Conservation (phyloP, 805 yeast species). For the Wickerhamomyces queroliae region DNA sequence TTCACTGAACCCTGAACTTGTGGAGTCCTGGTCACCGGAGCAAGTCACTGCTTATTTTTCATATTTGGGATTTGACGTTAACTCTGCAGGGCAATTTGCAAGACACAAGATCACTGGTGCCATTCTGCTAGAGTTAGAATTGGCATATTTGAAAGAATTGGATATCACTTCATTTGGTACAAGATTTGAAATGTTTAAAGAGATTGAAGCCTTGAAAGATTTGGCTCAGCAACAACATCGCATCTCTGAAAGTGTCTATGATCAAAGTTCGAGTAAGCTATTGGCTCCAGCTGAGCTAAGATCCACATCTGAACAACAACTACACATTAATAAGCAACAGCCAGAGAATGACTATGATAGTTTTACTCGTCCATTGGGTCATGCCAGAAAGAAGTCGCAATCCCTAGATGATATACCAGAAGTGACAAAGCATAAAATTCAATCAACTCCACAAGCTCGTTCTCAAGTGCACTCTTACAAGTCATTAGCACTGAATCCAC, state of each 20-base stretch:
- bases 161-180: slow-evolving; percentile 94
- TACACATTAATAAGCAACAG: slow-evolving; percentile 2
- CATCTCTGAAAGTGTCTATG: slow-evolving; percentile 3
- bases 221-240: slow-evolving; percentile 7
- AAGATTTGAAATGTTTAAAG: slow-evolving; percentile 85
- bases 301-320: background rate
- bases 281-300: slow-evolving; percentile 10
- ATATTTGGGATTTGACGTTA: slow-evolving; percentile 64
- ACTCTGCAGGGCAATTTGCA: slow-evolving; percentile 73
- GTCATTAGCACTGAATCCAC: slow-evolving; percentile 10
- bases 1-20: slow-evolving; percentile 43
- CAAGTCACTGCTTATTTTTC: slow-evolving; percentile 80
- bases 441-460: slow-evolving; percentile 1
- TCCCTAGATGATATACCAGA: slow-evolving; percentile 40
- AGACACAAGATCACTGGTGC: slow-evolving; percentile 87
- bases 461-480: slow-evolving; percentile 4
- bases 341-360: slow-evolving; percentile 9
- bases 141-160: slow-evolving; percentile 81
- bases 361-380: slow-evolving; percentile 26
- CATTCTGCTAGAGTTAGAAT: slow-evolving; percentile 78
- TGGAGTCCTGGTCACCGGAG: slow-evolving; percentile 71
- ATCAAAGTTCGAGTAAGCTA: slow-evolving; percentile 2
- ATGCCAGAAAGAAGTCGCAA: slow-evolving; percentile 44
- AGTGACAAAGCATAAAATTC: slow-evolving; percentile 3
- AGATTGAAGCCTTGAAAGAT: slow-evolving; percentile 62